Percentiles rank a stretch among this genome's conserved stretches.
These are phyloP conservation scores for Croton laevigatus DNA, from an alignment of 441 rosid species.

Conservation along the genomic window DNA sequence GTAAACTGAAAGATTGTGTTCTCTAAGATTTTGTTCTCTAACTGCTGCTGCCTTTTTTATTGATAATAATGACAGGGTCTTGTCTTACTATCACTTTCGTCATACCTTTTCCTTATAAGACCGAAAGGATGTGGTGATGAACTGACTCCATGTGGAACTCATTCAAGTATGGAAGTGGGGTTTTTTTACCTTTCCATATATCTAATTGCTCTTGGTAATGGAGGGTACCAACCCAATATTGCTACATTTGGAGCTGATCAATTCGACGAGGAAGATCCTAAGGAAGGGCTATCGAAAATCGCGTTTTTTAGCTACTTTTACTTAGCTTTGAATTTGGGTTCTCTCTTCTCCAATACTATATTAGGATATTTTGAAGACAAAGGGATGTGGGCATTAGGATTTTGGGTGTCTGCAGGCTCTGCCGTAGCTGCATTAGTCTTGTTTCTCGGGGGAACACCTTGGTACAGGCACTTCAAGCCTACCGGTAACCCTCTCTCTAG, in stretches of 20 bases:
- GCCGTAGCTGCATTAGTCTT: conserved; percentile 65
- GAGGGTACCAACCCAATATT: conserved; percentile 91
- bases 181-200: conserved; percentile 86
- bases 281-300: conserved; percentile 76
- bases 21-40: conserved; percentile 13
- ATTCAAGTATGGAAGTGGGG: conserved; percentile 53
- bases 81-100: conserved; percentile 65
- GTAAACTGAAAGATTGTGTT: not conserved
- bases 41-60: not conserved
- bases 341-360: conserved; percentile 92
- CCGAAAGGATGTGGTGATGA: conserved; percentile 84
- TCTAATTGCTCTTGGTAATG: conserved; percentile 86
- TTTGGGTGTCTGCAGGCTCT: conserved; percentile 85
- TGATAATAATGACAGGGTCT: conserved; percentile 56
- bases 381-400: conserved; percentile 92
- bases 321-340: conserved; percentile 83
- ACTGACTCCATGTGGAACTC: conserved; percentile 60
- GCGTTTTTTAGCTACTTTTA: conserved; percentile 96
- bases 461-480: conserved; percentile 84
- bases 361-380: conserved; percentile 85
- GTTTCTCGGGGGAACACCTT: conserved; percentile 64
- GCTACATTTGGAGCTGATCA: conserved; percentile 98
- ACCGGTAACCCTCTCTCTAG: conserved; percentile 85
- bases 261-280: conserved; percentile 82
- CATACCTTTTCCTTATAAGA: conserved; percentile 68